Evolutionary conservation across 2,329 filamentous ascomycete species (phyloP).

Genomic region (Alternaria longipes): DNA sequence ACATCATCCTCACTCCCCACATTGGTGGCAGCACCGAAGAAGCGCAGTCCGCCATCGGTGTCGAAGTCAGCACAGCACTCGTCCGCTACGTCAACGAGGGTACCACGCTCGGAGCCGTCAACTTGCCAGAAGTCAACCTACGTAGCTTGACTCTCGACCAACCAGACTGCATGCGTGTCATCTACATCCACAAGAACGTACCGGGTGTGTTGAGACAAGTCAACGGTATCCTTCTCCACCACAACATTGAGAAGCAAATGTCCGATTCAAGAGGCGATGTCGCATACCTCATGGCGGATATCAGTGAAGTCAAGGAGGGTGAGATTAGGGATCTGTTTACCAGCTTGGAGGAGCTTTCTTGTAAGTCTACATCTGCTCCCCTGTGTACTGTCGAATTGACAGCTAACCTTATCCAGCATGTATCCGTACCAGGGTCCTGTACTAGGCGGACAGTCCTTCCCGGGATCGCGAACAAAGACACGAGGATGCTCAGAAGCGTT

Average conservation of each 20-base stretch:
- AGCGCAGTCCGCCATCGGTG: conserved; percentile 92
- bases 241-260: conserved; percentile 99
- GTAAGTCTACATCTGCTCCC: conserved; percentile 61
- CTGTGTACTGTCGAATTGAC: background rate
- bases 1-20: conserved; percentile 94
- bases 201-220: conserved; percentile 94
- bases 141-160: conserved; percentile 91
- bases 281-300: conserved; percentile 97
- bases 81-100: conserved; percentile 97
- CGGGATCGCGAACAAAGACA: background rate
- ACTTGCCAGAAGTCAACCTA: conserved; percentile 93
- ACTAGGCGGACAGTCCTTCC: conserved; percentile 32
- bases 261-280: conserved; percentile 93
- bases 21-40: conserved; percentile 98
- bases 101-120: conserved; percentile 88
- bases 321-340: conserved; percentile 90
- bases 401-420: conserved; percentile 31
- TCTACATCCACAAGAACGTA: conserved; percentile 97
- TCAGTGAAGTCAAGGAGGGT: conserved; percentile 81
- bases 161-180: conserved; percentile 86
- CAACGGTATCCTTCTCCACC: conserved; percentile 91
- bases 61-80: conserved; percentile 88
- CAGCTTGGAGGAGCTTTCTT: conserved; percentile 80
- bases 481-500: background rate
- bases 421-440: conserved; percentile 60